Evolutionary conservation across 2,329 filamentous ascomycete genomes (phyloP).

Genomic region (Metarhizium humberi): DNA sequence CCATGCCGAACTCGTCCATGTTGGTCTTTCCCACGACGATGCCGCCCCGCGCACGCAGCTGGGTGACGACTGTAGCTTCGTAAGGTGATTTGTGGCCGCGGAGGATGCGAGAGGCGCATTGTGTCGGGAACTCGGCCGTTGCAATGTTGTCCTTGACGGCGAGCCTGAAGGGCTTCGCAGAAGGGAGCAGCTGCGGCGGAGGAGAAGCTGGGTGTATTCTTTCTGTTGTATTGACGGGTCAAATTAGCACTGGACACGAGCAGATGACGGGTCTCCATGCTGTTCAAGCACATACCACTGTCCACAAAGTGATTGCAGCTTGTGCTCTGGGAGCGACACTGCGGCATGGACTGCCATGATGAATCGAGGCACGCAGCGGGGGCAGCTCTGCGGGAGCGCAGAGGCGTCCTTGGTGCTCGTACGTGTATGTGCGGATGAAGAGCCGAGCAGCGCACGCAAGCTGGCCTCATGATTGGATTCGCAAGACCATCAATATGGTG

Average conservation of each 20-base stretch:
- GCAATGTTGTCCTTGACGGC: constrained; percentile 74
- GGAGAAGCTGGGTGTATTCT: constrained; percentile 2
- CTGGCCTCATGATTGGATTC: constrained; percentile 17
- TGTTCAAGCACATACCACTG: constrained; percentile 14
- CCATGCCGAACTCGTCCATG: constrained; percentile 95
- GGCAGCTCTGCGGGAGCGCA: constrained; percentile 1
- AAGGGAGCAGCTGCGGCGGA: constrained; percentile 10
- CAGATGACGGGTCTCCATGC: not conserved
- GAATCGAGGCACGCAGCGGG: not conserved
- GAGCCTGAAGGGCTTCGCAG: constrained; percentile 31
- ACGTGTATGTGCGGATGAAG: constrained; percentile 4
- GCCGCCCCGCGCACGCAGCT: constrained; percentile 54
- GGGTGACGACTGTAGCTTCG: constrained; percentile 69
- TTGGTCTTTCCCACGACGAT: constrained; percentile 72
- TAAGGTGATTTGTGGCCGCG: constrained; percentile 64
- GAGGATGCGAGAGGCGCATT: constrained; percentile 73
- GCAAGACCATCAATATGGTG: not conserved
- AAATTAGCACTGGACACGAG: not conserved
- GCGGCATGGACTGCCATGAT: constrained; percentile 4
- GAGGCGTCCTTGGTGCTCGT: not conserved
- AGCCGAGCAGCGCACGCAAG: constrained; percentile 17
- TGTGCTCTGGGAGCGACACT: constrained; percentile 18
- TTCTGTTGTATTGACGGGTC: not conserved
- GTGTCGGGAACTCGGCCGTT: constrained; percentile 57
- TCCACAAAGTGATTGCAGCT: constrained; percentile 27